phyloP scores from a whole-genome alignment of 129 eudicot species.

The Logfia minima region DNA sequence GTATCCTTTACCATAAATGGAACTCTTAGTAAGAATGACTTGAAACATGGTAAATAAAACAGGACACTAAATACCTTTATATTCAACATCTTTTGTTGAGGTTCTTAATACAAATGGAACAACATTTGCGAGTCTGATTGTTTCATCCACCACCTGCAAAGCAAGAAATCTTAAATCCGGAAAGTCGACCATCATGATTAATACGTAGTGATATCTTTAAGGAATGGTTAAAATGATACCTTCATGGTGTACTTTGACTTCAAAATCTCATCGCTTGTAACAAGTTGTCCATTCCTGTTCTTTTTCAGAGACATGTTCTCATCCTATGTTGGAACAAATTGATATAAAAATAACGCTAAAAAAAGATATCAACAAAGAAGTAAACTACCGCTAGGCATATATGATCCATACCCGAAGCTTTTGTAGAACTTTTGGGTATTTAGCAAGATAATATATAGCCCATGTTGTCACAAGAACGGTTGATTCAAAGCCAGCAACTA shows the following conservation, averaged over 20 bases:
- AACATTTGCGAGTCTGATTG: slow-evolving; percentile 44
- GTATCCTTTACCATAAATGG: slow-evolving; percentile 28
- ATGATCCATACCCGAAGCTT: slow-evolving; percentile 52
- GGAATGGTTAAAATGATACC: not conserved
- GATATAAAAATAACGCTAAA: not conserved
- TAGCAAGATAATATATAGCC: slow-evolving; percentile 61
- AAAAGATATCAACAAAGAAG: not conserved
- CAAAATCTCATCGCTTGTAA: slow-evolving; percentile 47
- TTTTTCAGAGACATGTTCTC: slow-evolving; percentile 32
- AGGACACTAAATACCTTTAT: slow-evolving; percentile 31
- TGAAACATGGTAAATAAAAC: not conserved
- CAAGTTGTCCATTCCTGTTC: slow-evolving; percentile 30
- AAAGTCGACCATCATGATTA: not conserved
- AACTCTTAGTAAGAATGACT: not conserved
- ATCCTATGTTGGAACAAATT: slow-evolving; percentile 6
- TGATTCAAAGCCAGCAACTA: slow-evolving; percentile 45
- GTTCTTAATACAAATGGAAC: slow-evolving; percentile 37
- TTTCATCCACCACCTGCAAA: slow-evolving; percentile 45
- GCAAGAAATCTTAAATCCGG: not conserved
- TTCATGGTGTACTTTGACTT: slow-evolving; percentile 44
- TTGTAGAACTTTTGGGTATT: slow-evolving; percentile 55
- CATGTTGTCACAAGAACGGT: slow-evolving; percentile 45
- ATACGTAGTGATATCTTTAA: not conserved
- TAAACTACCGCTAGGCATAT: not conserved
- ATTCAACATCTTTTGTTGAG: slow-evolving; percentile 32